These are phyloP conservation scores for Euryodendron excelsum DNA, from an alignment of 148 eudicot genomes.

Conservation along the genomic window DNA sequence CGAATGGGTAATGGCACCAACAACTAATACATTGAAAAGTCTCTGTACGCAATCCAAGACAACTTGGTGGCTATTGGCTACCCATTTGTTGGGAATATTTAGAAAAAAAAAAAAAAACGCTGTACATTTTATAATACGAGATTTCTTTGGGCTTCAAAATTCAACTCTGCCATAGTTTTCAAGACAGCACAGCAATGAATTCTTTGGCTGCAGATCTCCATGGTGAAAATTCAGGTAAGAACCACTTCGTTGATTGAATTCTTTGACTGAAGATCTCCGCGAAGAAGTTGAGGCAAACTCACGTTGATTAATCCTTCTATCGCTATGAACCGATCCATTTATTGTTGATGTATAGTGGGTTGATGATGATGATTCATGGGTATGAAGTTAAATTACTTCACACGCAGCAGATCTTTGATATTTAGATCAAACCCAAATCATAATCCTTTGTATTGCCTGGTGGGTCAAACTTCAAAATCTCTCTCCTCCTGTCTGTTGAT, in stretches of 20 bases:
- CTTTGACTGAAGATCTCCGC: neutral
- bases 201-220: neutral
- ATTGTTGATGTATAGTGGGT: neutral
- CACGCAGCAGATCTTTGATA: neutral
- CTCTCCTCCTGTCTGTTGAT: conserved; percentile 9
- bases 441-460: neutral
- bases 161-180: neutral
- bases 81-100: too few species aligned
- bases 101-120: too few species aligned
- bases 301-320: neutral
- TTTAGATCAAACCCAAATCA: neutral
- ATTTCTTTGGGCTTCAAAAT: neutral
- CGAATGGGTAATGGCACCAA: too few species aligned
- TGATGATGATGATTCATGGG: neutral
- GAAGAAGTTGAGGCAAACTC: neutral
- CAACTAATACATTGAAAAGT: too few species aligned
- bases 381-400: neutral
- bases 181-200: neutral
- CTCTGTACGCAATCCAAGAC: too few species aligned
- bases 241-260: neutral
- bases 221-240: neutral
- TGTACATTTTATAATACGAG: too few species aligned
- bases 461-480: conserved; percentile 1
- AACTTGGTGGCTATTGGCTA: too few species aligned
- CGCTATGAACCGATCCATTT: neutral